Conservation (phyloP, 2,329 filamentous ascomycete genomes). For the Chrysosporium keratinophilum region DNA sequence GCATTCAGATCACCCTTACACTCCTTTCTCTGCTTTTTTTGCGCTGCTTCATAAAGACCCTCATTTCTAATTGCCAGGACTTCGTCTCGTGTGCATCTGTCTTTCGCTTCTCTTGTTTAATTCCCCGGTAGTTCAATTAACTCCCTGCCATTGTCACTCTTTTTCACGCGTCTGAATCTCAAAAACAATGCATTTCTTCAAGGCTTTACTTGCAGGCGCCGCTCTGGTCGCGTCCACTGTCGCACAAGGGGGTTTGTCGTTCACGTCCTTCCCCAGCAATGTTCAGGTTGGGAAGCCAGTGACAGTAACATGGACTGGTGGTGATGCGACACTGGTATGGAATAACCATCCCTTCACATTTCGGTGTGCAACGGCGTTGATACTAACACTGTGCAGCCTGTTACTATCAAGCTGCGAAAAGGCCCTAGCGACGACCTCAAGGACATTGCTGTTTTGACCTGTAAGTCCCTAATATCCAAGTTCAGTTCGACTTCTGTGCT, state of each 20-base stretch:
- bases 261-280: constrained; percentile 43
- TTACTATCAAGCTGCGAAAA: constrained; percentile 48
- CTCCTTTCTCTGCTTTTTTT: constrained; percentile 14
- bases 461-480: constrained; percentile 4
- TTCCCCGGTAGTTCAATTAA: not conserved
- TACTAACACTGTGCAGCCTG: constrained; percentile 31
- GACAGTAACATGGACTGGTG: constrained; percentile 41
- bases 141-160: not conserved
- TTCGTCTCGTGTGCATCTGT: not conserved
- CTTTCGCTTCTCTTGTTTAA: not conserved
- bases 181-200: constrained; percentile 43
- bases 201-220: constrained; percentile 39
- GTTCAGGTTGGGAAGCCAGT: constrained; percentile 42
- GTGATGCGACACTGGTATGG: constrained; percentile 24
- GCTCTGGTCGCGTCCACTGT: constrained; percentile 37
- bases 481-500: not conserved
- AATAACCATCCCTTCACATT: not conserved
- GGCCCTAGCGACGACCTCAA: constrained; percentile 42
- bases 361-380: not conserved
- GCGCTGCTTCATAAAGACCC: constrained; percentile 12
- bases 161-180: constrained; percentile 1
- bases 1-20: constrained; percentile 9
- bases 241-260: constrained; percentile 40
- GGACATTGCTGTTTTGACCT: constrained; percentile 41
- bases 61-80: constrained; percentile 12